Evolutionary conservation across 495 filamentous ascomycete species (phyloP), one percentile per base, ranked within the genome.

Genomic region (Glarea lozoyensis): DNA sequence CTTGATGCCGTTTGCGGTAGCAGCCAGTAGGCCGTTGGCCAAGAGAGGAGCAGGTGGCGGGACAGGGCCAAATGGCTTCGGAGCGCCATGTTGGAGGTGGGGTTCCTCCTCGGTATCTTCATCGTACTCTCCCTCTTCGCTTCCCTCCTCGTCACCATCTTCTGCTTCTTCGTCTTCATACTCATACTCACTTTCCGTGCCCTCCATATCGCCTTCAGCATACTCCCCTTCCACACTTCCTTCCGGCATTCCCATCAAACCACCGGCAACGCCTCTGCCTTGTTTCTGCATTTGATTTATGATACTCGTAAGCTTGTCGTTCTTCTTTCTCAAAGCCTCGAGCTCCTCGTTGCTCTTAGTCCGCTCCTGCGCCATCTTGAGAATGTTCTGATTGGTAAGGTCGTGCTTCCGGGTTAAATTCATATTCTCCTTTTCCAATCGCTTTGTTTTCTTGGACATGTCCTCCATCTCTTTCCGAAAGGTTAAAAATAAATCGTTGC

Each of bases 401-500:
- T 96, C 87, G 57, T 95, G 88, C 62, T 95, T 97, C 42, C 92
- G 76, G 43, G 86, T 93, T 25, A 94, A 77, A 22, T 77, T 82
- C 48, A 88, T 78, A 53, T 98, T 98, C 56, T 98, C 93, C 60
- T 94, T 94, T 60, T 98, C 92, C 19, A 98, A 71, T 12, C 92
- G 82, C 61, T 97, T 96, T 3, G 92, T 96, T 69, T 97, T 97
- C 68, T 96, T 96, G 0, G 88, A 94, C 93, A 97, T 97, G 58
- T 97, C 92, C 64, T 98, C 92, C 93, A 98, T 97, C 63, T 98
- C 92, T 66, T 95, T 97, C 24, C 92, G 81, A 65, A 98, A 98
- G 0, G 92, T 97, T 34, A 96, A 71, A 61, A 97, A 98, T 38
- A 98, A 76, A 60, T 97, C 92, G 69, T 98, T 98, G 62, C 85